Base-by-base conservation (phyloP, 805 yeast genomes). In the Saccharomyces eubayanus region DNA sequence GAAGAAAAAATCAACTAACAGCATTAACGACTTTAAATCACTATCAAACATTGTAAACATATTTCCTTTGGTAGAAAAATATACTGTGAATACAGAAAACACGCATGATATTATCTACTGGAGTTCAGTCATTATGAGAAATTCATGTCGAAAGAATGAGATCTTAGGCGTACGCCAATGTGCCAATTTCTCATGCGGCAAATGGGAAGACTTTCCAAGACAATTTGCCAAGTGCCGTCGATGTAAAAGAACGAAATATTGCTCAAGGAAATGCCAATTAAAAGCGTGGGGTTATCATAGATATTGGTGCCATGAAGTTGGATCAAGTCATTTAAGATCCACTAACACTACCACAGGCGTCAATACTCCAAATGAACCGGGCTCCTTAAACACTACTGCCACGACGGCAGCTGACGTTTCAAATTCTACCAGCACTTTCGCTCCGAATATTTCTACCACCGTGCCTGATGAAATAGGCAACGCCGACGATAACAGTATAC, bases 81-180 rank as follows among this genome's bases (percentile, higher is more conserved):
- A 89, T 67, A 92, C 98, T 0, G 79, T 81, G 20, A 77, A 77
- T 53, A 75, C 79, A 51, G 72, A 76, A 48, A 81, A 85, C 59
- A 82, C 89, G 3, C 80, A 84, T 46, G 97, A 91, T 60, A 82
- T 90, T 76, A 85, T 87, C 60, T 90, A 91, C 70, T 92, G 99
- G 99, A 89, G 97, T 2, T 94, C 96, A 3, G 96, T 92, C n/a
- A 89, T 91, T 43, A 94, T 94, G 91, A 77, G 98, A 53, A 94
- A 94, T 69, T 90, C 96, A 0, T 92, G 97, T 67, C 80, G 97
- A 54, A 84, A 91, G 63, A 94, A 92, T 67, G 97, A 91, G 65
- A 69, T 78, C 46, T 79, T 85, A 16, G 97, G 97, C 1, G 86
- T 92, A 30, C 78, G 98, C 51, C 98, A 94, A 71, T 92, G 99